Base-by-base conservation (phyloP, 202 grass and related monocot genomes). In the Eragrostis tef region DNA sequence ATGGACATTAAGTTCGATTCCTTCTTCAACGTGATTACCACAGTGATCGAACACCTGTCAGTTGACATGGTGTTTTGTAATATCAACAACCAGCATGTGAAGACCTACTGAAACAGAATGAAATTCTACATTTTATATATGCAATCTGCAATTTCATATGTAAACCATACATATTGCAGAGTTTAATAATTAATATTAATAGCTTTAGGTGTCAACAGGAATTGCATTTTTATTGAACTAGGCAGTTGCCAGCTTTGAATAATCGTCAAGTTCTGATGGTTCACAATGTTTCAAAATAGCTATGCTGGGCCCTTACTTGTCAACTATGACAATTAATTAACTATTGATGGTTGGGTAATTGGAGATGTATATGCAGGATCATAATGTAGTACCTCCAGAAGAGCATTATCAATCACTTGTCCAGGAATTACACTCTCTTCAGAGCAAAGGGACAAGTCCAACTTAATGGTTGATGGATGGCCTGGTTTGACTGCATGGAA, bases 11-110 rank as follows among this genome's bases (percentile, higher is more conserved):
- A 90, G 79, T 83, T 90, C 20, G 2, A 49, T 81, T 63, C 84
- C 88, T 80, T 79, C 84, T 74, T 90, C 79, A 57, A 90, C 56
- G 74, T 90, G 88, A 81, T 90, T 90, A 6, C 52, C 60, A 56
- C 42, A 90, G 29, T 85, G 52, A 56, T 90, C 88, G 0, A 90
- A 75, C 22, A 90, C 81, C 88, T 90, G 84, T 5, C 13, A 73
- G 22, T 77, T 78, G 52, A 61, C 24, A 43, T 68, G 29, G 66
- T 42, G 46, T 45, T 26, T 25, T 31, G 45, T 60, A 16, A 63
- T 31, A 24, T 31, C 24, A 36, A 51, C 7, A 67, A 82, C 24
- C 14, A 74, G 2, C 20, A 52, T 51, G 45, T 11, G 11, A 27
- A 5, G 25, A 65, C 44, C 9, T 59, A 51, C 16, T 41, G 25